Conservation (phyloP, 129 eudicot genomes). For the Centaurea solstitialis region DNA sequence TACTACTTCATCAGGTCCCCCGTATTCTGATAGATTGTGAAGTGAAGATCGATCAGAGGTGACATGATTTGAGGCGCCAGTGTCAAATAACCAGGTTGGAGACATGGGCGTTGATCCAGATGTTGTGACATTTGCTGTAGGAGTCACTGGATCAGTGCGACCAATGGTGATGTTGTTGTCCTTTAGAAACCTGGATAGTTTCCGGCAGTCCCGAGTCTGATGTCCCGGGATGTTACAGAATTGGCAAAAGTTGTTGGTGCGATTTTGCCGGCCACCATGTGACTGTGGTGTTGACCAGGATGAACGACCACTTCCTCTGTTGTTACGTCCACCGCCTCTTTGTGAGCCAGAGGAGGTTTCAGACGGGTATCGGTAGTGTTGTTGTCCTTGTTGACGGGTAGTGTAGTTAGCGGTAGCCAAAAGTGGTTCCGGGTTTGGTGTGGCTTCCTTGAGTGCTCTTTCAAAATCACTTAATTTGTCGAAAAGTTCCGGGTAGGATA, state of each 20-base stretch:
- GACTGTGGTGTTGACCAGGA: neutral
- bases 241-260: neutral
- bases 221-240: neutral
- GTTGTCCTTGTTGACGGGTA: neutral
- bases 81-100: neutral
- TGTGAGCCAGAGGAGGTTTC: neutral
- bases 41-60: neutral
- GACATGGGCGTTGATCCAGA: neutral
- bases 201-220: neutral
- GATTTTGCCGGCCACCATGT: neutral
- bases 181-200: neutral
- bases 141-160: neutral
- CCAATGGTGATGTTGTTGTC: neutral
- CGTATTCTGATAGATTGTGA: neutral
- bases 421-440: neutral
- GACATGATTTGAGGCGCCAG: neutral
- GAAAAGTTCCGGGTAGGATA: neutral
- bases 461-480: neutral
- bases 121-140: neutral
- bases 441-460: neutral
- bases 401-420: neutral
- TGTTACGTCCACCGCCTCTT: neutral
- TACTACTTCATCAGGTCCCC: neutral
- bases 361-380: neutral
- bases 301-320: neutral